phyloP scores from a whole-genome alignment of 2,329 filamentous ascomycete species.

The Trichoderma sp. region DNA sequence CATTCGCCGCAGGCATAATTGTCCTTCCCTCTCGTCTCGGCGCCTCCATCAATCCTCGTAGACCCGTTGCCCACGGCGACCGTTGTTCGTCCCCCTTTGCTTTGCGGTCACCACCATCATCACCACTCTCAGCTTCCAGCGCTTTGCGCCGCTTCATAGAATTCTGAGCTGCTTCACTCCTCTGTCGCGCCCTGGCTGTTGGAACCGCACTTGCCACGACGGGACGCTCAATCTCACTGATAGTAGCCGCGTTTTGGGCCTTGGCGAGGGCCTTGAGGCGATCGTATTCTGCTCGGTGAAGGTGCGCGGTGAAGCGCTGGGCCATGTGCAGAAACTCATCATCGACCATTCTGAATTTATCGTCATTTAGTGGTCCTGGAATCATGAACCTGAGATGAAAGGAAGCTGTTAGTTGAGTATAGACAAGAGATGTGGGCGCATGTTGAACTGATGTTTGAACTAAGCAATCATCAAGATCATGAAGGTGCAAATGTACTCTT shows the following conservation, averaged over 20 bases:
- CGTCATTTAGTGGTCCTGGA: slow-evolving; percentile 63
- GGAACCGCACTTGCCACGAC: slow-evolving; percentile 38
- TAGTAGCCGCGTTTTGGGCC: slow-evolving; percentile 51
- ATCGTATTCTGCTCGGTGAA: slow-evolving; percentile 75
- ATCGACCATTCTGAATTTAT: slow-evolving; percentile 78
- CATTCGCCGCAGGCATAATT: slow-evolving; percentile 27
- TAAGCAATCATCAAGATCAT: not conserved
- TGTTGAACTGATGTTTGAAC: not conserved
- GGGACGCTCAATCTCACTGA: slow-evolving; percentile 51
- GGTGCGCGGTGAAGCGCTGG: slow-evolving; percentile 66
- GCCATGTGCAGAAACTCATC: slow-evolving; percentile 72
- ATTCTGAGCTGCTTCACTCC: slow-evolving; percentile 25
- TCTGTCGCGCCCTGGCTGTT: slow-evolving; percentile 28
- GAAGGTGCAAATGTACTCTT: slow-evolving; percentile 43
- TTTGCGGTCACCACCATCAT: not conserved
- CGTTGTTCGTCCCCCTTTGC: not conserved
- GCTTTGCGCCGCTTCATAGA: slow-evolving; percentile 28
- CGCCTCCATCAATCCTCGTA: slow-evolving; percentile 45
- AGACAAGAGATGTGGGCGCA: not conserved
- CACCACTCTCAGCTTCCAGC: slow-evolving; percentile 3
- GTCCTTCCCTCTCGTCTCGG: slow-evolving; percentile 34
- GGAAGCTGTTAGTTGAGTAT: not conserved
- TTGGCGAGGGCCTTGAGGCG: slow-evolving; percentile 59
- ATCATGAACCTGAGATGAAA: slow-evolving; percentile 55
- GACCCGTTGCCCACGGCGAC: slow-evolving; percentile 31